These are phyloP conservation scores for Curvularia sp. DNA, from an alignment of 2,329 filamentous ascomycete genomes.

Conservation along the genomic window DNA sequence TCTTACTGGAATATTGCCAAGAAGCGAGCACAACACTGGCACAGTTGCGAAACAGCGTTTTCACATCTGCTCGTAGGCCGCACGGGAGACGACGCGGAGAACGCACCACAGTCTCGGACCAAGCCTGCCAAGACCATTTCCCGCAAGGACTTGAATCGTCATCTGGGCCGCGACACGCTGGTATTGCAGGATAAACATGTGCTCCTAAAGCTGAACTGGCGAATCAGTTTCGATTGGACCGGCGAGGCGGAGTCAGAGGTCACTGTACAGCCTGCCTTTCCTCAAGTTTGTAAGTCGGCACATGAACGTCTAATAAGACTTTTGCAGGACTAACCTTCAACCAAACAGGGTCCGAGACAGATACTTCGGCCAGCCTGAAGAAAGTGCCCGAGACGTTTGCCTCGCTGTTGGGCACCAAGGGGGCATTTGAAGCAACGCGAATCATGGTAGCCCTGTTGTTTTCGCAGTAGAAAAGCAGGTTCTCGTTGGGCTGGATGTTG, in stretches of 20 bases:
- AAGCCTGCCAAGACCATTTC: constrained; percentile 30
- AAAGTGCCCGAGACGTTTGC: constrained; percentile 68
- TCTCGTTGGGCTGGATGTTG: background rate
- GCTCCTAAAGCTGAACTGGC: constrained; percentile 66
- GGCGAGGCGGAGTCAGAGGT: constrained; percentile 71
- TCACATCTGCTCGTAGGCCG: constrained; percentile 34
- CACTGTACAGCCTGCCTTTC: constrained; percentile 63
- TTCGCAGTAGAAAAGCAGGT: constrained; percentile 18
- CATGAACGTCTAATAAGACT: background rate
- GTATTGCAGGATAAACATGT: constrained; percentile 50
- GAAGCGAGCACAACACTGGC: constrained; percentile 70
- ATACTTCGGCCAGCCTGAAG: constrained; percentile 63
- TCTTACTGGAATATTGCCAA: constrained; percentile 71
- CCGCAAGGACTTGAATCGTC: constrained; percentile 60
- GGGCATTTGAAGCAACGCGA: constrained; percentile 64
- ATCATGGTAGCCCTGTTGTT: constrained; percentile 67
- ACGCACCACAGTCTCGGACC: constrained; percentile 25
- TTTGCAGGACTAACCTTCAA: constrained; percentile 3
- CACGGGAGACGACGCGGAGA: constrained; percentile 27
- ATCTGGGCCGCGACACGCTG: constrained; percentile 43
- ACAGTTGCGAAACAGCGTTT: constrained; percentile 60
- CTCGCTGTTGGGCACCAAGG: constrained; percentile 63
- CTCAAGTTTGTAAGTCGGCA: constrained; percentile 66
- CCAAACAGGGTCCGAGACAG: constrained; percentile 61
- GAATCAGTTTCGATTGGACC: constrained; percentile 73